Conservation (phyloP, 495 filamentous ascomycete genomes). For the Penicillium paradoxum region DNA sequence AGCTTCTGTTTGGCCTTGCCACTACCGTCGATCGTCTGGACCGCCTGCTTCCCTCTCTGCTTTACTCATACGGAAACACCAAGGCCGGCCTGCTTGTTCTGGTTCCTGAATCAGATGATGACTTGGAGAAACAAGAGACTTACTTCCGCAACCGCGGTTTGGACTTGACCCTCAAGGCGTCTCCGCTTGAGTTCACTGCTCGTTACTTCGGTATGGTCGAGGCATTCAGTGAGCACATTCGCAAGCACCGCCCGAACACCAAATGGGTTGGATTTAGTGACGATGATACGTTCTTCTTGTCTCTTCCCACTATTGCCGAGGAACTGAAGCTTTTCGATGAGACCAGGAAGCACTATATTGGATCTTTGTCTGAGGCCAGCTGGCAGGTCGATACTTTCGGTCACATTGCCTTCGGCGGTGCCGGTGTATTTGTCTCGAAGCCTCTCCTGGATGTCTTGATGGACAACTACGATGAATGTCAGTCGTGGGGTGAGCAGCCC, state of each 20-base stretch:
- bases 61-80: slow-evolving; percentile 48
- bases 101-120: slow-evolving; percentile 43
- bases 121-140: slow-evolving; percentile 40
- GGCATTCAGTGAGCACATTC: slow-evolving; percentile 49
- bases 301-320: slow-evolving; percentile 47
- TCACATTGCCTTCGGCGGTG: slow-evolving; percentile 64
- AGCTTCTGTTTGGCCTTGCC: slow-evolving; percentile 47
- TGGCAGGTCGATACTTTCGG: slow-evolving; percentile 55
- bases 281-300: slow-evolving; percentile 72
- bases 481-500: slow-evolving; percentile 44
- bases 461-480: slow-evolving; percentile 51
- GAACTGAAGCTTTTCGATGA: slow-evolving; percentile 54
- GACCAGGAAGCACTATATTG: slow-evolving; percentile 52
- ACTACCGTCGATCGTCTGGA: slow-evolving; percentile 49
- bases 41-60: slow-evolving; percentile 42
- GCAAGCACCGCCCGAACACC: slow-evolving; percentile 46
- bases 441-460: slow-evolving; percentile 53
- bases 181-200: slow-evolving; percentile 52
- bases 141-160: slow-evolving; percentile 49
- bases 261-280: slow-evolving; percentile 63
- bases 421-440: slow-evolving; percentile 60
- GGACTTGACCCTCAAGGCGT: slow-evolving; percentile 50
- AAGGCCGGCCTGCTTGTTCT: slow-evolving; percentile 47
- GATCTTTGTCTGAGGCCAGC: slow-evolving; percentile 60
- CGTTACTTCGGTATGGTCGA: slow-evolving; percentile 61